Base-by-base conservation (phyloP, 2,329 filamentous ascomycete genomes). In the Paraconiothyrium sp. region DNA sequence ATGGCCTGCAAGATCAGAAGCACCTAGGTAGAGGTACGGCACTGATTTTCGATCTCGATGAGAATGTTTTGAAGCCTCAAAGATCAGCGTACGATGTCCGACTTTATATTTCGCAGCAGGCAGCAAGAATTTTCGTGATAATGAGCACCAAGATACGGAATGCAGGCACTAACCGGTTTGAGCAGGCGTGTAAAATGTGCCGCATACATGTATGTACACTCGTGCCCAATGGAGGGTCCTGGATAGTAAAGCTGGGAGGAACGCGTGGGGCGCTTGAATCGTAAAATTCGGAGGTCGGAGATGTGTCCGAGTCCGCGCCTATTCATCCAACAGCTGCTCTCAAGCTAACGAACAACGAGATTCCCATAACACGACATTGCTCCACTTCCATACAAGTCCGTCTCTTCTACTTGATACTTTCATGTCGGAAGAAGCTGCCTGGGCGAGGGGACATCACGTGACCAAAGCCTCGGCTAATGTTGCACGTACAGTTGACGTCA, bases 401-500 rank as follows among this genome's bases (percentile, higher is more conserved):
- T 30, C 27, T 30, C 27, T 30, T 30, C 27, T 4, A 6, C 6
- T 6, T 30, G 27, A 30, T 30, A 30, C 4, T 30, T 30, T 30
- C 27, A 2, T 30, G 27, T 30, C 6, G 27, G 6, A 30, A 6
- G 27, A 6, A 30, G 27, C 27, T 30, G 27, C 27, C 4, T 6
- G 24, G 35, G 32, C 2, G n/a, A 2, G 35, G 32, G 20, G 32
- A 49, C 30, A 16, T 50, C 46, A 37, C 37, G 35, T 30, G 39
- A 44, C 37, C 5, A 37, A 3, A 13, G 47, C 14, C 47, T 59
- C 60, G 61, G 57, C 50, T 56, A 54, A 55, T 51, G 5, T 32
- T 55, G 20, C 54, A 7, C 4, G 9, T 8, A 1, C 20, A 20
- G 20, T 22, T 62, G 61, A 63, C 61, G 61, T 63, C 61, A 63